Conservation (phyloP, 2,329 filamentous ascomycete genomes). For the Penicillium sp. region DNA sequence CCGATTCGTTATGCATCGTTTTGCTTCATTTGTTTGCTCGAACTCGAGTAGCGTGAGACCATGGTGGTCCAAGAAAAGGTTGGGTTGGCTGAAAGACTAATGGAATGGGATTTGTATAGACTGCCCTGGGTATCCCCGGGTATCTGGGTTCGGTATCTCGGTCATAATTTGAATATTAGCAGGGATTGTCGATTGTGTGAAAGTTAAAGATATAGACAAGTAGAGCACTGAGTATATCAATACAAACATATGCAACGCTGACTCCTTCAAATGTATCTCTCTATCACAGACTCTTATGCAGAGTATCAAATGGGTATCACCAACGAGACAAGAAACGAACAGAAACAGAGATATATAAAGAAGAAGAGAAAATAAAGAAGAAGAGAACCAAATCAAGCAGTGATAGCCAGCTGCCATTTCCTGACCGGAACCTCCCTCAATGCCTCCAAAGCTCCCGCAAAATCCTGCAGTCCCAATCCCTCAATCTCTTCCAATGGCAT, state of each 20-base stretch:
- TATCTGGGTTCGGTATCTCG: not conserved
- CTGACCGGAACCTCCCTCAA: not conserved
- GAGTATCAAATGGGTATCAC: not conserved
- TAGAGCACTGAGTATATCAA: too few relatives aligned
- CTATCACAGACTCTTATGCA: not conserved
- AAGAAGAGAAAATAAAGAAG: too few relatives aligned
- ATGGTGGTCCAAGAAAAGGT: not conserved
- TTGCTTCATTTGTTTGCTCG: not conserved
- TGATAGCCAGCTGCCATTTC: conserved; percentile 28
- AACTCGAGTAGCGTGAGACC: not conserved
- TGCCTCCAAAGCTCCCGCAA: conserved; percentile 4
- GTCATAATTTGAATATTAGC: not conserved
- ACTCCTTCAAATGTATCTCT: not conserved
- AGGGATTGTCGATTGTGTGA: not conserved
- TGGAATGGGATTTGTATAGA: not conserved
- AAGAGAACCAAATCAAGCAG: conserved; percentile 21
- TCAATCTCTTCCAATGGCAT: conserved; percentile 3
- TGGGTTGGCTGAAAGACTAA: not conserved
- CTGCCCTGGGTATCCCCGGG: not conserved
- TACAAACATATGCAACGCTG: not conserved
- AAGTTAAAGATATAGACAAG: not conserved
- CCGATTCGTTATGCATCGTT: not conserved
- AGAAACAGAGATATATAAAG: not conserved
- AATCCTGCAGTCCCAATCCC: conserved; percentile 1
- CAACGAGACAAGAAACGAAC: not conserved